Evolutionary conservation across 805 yeast species (phyloP).

Genomic region (Ascoidea asiatica): DNA sequence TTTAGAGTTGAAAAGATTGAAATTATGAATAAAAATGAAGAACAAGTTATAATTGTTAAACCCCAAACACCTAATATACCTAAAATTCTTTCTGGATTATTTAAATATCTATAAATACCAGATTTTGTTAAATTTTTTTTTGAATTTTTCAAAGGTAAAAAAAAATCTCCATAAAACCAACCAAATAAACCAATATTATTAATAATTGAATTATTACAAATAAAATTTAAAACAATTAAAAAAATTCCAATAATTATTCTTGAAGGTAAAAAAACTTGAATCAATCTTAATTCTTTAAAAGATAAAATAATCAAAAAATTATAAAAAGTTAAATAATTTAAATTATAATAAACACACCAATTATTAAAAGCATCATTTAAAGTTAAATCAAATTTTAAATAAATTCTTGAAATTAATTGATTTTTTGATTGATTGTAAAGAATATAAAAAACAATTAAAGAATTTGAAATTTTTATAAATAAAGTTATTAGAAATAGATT

Average conservation of each 20-base stretch:
- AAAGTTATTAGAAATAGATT: constrained; percentile 28
- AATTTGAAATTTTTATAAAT: constrained; percentile 33
- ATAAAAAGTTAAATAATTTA: constrained; percentile 39
- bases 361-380: constrained; percentile 54
- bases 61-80: constrained; percentile 80
- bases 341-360: constrained; percentile 57
- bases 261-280: constrained; percentile 29
- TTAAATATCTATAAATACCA: constrained; percentile 71
- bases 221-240: constrained; percentile 43
- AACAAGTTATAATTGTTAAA: constrained; percentile 38
- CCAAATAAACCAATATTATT: constrained; percentile 70
- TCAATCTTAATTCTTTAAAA: constrained; percentile 19
- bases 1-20: constrained; percentile 55
- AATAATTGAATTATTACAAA: constrained; percentile 58
- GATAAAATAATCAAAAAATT: constrained; percentile 31
- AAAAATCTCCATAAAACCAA: constrained; percentile 87
- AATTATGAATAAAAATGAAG: constrained; percentile 31
- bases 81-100: constrained; percentile 69
- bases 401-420: constrained; percentile 52
- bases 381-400: constrained; percentile 50
- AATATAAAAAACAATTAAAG: constrained; percentile 33
- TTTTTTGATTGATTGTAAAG: constrained; percentile 44
- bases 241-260: constrained; percentile 45
- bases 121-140: constrained; percentile 48
- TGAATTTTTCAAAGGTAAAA: constrained; percentile 33